Conservation (phyloP, 805 yeast species). For the Cyberlindnera galapagoensis region DNA sequence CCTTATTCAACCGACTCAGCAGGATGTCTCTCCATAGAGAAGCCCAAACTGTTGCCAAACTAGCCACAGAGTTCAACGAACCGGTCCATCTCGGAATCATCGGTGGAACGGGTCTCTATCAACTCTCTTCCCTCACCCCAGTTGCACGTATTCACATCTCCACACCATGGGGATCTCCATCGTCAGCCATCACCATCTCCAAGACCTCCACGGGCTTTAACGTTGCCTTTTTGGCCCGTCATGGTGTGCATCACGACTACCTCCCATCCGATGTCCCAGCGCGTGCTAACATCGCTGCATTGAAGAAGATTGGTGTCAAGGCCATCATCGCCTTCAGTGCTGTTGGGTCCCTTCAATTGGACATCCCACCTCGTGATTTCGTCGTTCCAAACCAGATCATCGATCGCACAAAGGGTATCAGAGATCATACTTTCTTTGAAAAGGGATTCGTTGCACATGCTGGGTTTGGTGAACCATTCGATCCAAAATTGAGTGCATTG, state of each 20-base stretch:
- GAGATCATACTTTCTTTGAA: slow-evolving; percentile 80
- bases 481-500: slow-evolving; percentile 58
- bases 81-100: slow-evolving; percentile 82
- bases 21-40: slow-evolving; percentile 25
- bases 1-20: slow-evolving; percentile 1
- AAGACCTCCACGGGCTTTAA: slow-evolving; percentile 69
- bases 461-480: slow-evolving; percentile 96
- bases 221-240: slow-evolving; percentile 92
- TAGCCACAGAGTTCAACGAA: slow-evolving; percentile 50
- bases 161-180: slow-evolving; percentile 98
- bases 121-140: slow-evolving; percentile 72
- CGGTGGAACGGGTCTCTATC: slow-evolving; percentile 98
- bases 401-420: slow-evolving; percentile 93
- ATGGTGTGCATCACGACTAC: slow-evolving; percentile 83
- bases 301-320: slow-evolving; percentile 79
- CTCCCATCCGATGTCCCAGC: slow-evolving; percentile 91
- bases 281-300: slow-evolving; percentile 92
- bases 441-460: slow-evolving; percentile 95
- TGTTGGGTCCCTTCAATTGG: slow-evolving; percentile 88
- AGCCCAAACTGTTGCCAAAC: slow-evolving; percentile 3
- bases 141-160: slow-evolving; percentile 76
- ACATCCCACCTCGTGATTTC: slow-evolving; percentile 90
- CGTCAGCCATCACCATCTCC: slow-evolving; percentile 90
- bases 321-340: slow-evolving; percentile 91
- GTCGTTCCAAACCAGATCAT: slow-evolving; percentile 95